Conservation (phyloP, 176 grass and related monocot genomes). For the Phoenix roebelenii region DNA sequence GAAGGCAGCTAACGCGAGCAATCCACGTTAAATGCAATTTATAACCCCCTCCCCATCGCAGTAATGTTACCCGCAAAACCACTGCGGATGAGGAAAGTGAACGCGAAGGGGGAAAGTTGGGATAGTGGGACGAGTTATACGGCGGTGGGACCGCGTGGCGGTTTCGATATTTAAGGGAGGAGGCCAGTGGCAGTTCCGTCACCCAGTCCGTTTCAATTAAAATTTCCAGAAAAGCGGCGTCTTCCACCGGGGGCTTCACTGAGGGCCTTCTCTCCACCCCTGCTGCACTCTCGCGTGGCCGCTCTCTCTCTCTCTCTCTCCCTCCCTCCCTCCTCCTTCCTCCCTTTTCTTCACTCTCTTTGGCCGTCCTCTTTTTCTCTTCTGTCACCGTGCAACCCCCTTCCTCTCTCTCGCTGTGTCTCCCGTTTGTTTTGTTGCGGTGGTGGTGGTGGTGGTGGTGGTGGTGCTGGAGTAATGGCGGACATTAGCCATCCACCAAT, state of each 20-base stretch:
- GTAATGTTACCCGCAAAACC: no score
- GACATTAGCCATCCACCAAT: conserved; percentile 80
- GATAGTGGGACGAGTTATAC: neutral
- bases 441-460: neutral
- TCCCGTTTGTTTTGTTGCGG: neutral
- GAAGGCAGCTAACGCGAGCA: no score
- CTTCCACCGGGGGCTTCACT: conserved; percentile 8
- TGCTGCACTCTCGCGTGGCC: conserved; percentile 2
- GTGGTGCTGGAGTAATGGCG: conserved; percentile 20
- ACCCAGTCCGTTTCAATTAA: neutral
- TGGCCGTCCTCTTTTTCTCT: conserved; percentile 2
- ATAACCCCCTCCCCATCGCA: no score
- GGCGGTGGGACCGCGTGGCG: conserved; percentile 11
- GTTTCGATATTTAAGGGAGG: conserved; percentile 23
- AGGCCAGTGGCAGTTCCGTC: neutral
- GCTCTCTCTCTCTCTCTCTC: neutral
- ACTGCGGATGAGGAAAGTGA: no score
- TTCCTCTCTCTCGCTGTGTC: neutral
- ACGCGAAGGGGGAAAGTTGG: no score
- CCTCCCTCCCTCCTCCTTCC: neutral
- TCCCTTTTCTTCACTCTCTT: neutral
- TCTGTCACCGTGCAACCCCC: conserved; percentile 6
- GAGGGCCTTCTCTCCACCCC: neutral
- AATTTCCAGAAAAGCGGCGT: conserved; percentile 8
- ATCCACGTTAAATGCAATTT: no score